Percentiles rank a stretch among this genome's conserved stretches.
Evolutionary conservation across 148 eudicot species (phyloP).

Genomic region (Diospyros lotus): DNA sequence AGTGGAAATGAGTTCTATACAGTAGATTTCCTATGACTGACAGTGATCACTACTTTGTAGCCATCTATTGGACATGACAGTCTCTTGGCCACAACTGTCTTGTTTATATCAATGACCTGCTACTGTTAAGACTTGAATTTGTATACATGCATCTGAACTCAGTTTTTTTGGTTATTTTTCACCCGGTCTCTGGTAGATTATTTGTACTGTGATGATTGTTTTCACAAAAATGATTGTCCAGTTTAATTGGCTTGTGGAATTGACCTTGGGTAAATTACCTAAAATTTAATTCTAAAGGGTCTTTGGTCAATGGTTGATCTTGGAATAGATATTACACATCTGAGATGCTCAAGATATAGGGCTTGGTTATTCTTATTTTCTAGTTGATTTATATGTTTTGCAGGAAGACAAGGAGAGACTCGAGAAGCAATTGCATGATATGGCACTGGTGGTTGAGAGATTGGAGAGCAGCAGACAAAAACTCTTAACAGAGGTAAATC

Average conservation of each 20-base stretch:
- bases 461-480: constrained; percentile 90
- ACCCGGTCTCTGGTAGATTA: not conserved
- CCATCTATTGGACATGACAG: not conserved
- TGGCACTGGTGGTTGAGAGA: constrained; percentile 88
- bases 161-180: no score
- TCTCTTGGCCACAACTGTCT: not conserved
- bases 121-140: not conserved
- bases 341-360: constrained; percentile 1
- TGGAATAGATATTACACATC: not conserved
- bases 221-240: not conserved
- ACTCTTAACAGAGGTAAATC: constrained; percentile 74
- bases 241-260: not conserved
- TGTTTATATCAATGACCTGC: not conserved
- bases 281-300: not conserved
- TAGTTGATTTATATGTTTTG: constrained; percentile 8
- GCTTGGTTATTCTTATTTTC: not conserved
- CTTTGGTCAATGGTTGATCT: not conserved
- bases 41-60: not conserved
- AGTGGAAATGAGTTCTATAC: constrained; percentile 16
- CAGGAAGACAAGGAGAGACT: constrained; percentile 91
- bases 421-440: constrained; percentile 88
- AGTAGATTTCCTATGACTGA: not conserved
- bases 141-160: not conserved
- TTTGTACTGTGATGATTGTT: not conserved
- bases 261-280: not conserved